Evolutionary conservation across 2,329 filamentous ascomycete species (phyloP).

Genomic region (Graphium sp.): DNA sequence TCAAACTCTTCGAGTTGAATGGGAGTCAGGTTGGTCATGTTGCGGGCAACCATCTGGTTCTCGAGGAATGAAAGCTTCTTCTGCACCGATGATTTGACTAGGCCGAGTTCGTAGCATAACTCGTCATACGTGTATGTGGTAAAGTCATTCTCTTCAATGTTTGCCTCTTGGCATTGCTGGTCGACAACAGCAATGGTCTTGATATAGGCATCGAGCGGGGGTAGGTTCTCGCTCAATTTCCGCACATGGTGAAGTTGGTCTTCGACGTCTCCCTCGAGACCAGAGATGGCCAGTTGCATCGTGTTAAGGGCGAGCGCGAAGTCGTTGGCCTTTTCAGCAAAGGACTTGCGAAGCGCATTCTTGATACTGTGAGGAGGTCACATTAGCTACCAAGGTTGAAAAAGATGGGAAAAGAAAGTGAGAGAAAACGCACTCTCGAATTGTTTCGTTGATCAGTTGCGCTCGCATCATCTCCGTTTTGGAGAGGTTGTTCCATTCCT

Average conservation of each 20-base stretch:
- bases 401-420: neutral
- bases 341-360: conserved; percentile 77
- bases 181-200: conserved; percentile 76
- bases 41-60: conserved; percentile 94
- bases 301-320: conserved; percentile 93
- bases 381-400: conserved; percentile 2
- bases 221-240: conserved; percentile 67
- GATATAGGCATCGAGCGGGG: conserved; percentile 81
- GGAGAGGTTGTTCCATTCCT: conserved; percentile 65
- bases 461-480: conserved; percentile 76
- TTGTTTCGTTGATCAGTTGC: conserved; percentile 94
- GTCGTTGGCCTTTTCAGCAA: conserved; percentile 96
- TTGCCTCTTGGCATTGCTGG: conserved; percentile 81
- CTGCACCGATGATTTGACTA: conserved; percentile 81
- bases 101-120: conserved; percentile 76
- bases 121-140: conserved; percentile 99
- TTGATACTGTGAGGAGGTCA: conserved; percentile 58
- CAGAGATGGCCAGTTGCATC: conserved; percentile 84
- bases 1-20: conserved; percentile 98
- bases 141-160: conserved; percentile 98
- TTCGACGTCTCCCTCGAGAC: conserved; percentile 92
- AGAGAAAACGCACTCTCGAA: conserved; percentile 54
- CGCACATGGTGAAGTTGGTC: conserved; percentile 83
- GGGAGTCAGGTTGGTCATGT: conserved; percentile 96
- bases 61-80: conserved; percentile 96